Evolutionary conservation across 768 basidiomycete species (phyloP).

Genomic region (Calocybe gangraenosa): DNA sequence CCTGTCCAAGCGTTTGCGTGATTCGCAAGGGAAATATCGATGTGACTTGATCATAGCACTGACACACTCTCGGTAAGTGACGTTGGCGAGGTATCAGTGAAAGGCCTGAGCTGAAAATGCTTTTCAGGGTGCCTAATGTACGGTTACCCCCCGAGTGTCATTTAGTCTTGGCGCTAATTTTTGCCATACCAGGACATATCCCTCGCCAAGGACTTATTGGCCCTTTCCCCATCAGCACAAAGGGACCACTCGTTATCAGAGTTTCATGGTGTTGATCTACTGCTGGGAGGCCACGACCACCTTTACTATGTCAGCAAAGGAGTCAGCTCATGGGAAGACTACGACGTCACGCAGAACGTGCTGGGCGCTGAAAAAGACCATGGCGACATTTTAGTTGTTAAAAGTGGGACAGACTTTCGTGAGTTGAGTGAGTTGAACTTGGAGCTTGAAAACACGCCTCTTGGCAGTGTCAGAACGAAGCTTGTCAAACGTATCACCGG

Average conservation of each 20-base stretch:
- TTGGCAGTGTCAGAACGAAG: constrained; percentile 60
- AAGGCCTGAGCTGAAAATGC: too few species aligned
- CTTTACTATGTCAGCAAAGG: constrained; percentile 72
- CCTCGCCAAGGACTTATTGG: constrained; percentile 64
- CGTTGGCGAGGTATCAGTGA: neutral
- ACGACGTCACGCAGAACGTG: constrained; percentile 44
- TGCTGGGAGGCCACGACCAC: constrained; percentile 91
- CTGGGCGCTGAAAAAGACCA: constrained; percentile 71
- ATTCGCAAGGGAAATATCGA: constrained; percentile 59
- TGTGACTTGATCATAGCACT: constrained; percentile 85
- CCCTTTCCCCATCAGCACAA: constrained; percentile 55
- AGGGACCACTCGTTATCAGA: constrained; percentile 33
- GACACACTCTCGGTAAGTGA: constrained; percentile 72
- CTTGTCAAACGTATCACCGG: constrained; percentile 62
- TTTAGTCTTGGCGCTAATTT: neutral
- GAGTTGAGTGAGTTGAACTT: constrained; percentile 76
- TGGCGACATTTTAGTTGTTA: constrained; percentile 70
- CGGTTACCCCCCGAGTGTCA: constrained; percentile 5
- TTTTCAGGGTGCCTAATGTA: constrained; percentile 46
- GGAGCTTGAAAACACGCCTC: constrained; percentile 54
- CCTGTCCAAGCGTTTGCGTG: constrained; percentile 69
- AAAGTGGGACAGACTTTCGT: constrained; percentile 88
- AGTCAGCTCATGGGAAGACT: constrained; percentile 61
- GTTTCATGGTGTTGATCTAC: constrained; percentile 75
- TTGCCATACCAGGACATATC: constrained; percentile 54